Evolutionary conservation across 1,284 basidiomycete genomes (phyloP), one percentile per base, ranked within the genome.

Genomic region (Sutorius eximius): DNA sequence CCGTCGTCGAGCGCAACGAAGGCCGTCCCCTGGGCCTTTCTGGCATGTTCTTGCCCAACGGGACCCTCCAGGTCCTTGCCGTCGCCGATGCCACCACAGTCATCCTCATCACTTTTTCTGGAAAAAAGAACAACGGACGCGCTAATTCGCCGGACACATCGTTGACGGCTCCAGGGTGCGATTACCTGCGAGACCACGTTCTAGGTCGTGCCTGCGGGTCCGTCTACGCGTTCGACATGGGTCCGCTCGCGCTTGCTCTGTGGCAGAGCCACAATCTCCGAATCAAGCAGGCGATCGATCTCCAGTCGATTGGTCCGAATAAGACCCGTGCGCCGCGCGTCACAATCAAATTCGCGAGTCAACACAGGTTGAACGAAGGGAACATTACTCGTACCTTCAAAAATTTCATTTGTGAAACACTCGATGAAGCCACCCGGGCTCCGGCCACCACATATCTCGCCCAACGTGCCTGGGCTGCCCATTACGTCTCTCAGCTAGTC

Each of bases 391-490:
- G 49, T 5, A 65, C 69, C 0, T 86, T 86, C 61, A 56, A 68
- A 1, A 63, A 74, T 13, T 67, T 71, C 0, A 56, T 71, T 3
- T 80, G 77, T 46, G 38, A 62, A 58, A 73, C 16, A 30, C 20
- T 53, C 0, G 15, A 40, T 1, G 54, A 60, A 1, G 42, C 54
- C 15, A 15, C 42, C 18, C 20, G 13, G 12, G 8, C 32, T 3
- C 24, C 45, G 6, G 45, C 47, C 8, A 64, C 59, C 3, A 65
- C 63, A 3, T 69, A 66, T 11, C 71, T 82, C 10, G 75, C 74
- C 16, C 75, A 73, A 51, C 74, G 82, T 1, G 82, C 83, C 1
- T 86, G 84, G 84, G 65, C 79, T 5, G 76, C 82, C 0, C 77
- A 81, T 42, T 77, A 77, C 29, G 27, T 71, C 42, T 53, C 67